Percentiles rank a stretch among this genome's conserved stretches.
Evolutionary conservation across 2,329 filamentous ascomycete species (phyloP).

Genomic region (Cladophialophora yegresii): DNA sequence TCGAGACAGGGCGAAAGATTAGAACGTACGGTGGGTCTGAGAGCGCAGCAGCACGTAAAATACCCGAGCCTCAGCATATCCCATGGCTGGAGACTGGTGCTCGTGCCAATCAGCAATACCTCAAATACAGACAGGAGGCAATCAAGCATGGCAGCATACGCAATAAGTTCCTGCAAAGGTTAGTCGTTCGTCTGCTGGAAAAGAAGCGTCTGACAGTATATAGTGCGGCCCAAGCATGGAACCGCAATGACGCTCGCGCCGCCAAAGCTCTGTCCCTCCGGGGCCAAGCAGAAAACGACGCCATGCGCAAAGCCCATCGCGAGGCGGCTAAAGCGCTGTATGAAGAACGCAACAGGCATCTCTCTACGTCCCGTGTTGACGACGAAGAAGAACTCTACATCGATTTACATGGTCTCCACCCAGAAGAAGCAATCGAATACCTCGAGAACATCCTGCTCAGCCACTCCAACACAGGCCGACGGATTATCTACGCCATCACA

Average conservation of each 20-base stretch:
- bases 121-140: constrained; percentile 91
- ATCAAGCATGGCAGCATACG: constrained; percentile 95
- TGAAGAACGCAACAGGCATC: constrained; percentile 83
- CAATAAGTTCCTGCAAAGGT: constrained; percentile 97
- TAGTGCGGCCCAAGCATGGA: constrained; percentile 96
- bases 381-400: constrained; percentile 78
- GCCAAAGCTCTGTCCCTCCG: constrained; percentile 92
- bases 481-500: constrained; percentile 90
- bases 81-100: constrained; percentile 96
- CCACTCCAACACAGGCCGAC: constrained; percentile 67
- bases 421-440: constrained; percentile 94
- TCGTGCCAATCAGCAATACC: constrained; percentile 85
- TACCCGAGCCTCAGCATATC: constrained; percentile 84
- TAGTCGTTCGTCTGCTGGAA: constrained; percentile 37
- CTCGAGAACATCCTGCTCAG: constrained; percentile 84
- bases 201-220: constrained; percentile 4
- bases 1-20: constrained; percentile 64
- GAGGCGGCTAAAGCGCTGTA: constrained; percentile 91
- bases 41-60: constrained; percentile 77
- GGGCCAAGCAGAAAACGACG: constrained; percentile 92
- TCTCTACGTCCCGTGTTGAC: constrained; percentile 45
- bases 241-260: constrained; percentile 92
- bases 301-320: constrained; percentile 95
- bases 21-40: constrained; percentile 35
- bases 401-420: constrained; percentile 96